Percentiles rank a stretch among this genome's conserved stretches.
Evolutionary conservation across 345 rosid species (phyloP).

Genomic region (Moringa oleifera): DNA sequence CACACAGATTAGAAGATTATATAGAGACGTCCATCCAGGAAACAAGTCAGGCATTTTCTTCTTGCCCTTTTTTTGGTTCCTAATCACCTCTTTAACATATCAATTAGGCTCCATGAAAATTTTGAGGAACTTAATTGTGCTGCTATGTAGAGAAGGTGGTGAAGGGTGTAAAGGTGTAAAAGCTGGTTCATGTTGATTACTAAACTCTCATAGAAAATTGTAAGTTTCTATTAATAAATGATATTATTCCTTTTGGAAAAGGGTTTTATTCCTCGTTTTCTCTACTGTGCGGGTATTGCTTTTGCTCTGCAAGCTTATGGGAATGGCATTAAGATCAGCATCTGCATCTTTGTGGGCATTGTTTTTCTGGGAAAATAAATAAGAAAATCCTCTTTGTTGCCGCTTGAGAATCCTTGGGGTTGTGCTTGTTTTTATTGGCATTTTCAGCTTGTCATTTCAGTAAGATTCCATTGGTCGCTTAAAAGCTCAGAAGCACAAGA

Average conservation of each 20-base stretch:
- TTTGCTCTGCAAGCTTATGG: neutral
- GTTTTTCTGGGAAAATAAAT: too few relatives aligned
- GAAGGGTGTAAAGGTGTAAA: conserved; percentile 39
- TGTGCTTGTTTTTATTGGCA: neutral
- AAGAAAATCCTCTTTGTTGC: neutral
- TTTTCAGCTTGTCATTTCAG: conserved; percentile 9
- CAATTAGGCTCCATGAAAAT: conserved; percentile 22
- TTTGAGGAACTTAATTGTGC: conserved; percentile 22
- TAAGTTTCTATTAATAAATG: conserved; percentile 34
- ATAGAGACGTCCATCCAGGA: conserved; percentile 20
- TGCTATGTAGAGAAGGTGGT: conserved; percentile 21
- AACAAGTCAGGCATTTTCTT: conserved; percentile 22
- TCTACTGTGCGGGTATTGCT: neutral
- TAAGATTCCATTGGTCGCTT: conserved; percentile 12
- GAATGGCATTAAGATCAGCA: conserved; percentile 9
- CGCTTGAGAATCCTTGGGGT: neutral
- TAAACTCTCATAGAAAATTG: conserved; percentile 28
- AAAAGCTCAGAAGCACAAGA: conserved; percentile 17
- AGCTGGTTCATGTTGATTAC: conserved; percentile 32
- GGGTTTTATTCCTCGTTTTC: conserved; percentile 1
- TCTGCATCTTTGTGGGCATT: conserved; percentile 16
- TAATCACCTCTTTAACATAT: conserved; percentile 28
- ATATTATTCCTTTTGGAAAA: neutral
- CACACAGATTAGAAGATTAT: conserved; percentile 10
- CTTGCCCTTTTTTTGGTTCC: conserved; percentile 29